Conservation (phyloP, 2,329 filamentous ascomycete species). For the Arachnopeziza araneosa region DNA sequence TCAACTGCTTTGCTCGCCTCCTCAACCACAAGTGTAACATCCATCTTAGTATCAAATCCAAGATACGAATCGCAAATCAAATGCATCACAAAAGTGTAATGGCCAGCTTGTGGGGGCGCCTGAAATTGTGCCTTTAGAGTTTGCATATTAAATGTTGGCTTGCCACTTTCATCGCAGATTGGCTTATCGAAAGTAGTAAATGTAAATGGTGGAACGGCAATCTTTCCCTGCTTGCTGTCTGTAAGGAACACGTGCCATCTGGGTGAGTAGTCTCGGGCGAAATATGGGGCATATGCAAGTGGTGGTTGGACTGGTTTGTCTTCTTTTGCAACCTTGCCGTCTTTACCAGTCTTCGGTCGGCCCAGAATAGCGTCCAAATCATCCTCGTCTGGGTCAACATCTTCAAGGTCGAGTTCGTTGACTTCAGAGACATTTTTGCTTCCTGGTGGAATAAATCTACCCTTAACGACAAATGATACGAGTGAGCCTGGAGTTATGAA, state of each 20-base stretch:
- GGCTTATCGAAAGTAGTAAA: constrained; percentile 90
- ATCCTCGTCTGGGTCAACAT: constrained; percentile 87
- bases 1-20: constrained; percentile 79
- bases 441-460: constrained; percentile 85
- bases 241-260: constrained; percentile 93
- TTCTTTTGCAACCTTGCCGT: constrained; percentile 52
- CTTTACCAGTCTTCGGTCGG: constrained; percentile 62
- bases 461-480: constrained; percentile 92
- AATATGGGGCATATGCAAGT: constrained; percentile 85
- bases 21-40: constrained; percentile 83
- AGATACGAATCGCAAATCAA: constrained; percentile 92
- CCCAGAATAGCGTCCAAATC: constrained; percentile 82
- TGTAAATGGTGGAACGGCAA: constrained; percentile 94
- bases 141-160: constrained; percentile 90
- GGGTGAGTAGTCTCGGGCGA: constrained; percentile 81
- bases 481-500: constrained; percentile 88
- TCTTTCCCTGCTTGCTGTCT: constrained; percentile 89
- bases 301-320: constrained; percentile 69
- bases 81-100: constrained; percentile 93
- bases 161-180: constrained; percentile 71
- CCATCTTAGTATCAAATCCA: constrained; percentile 87
- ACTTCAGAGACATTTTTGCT: constrained; percentile 68
- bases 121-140: constrained; percentile 97
- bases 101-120: constrained; percentile 83
- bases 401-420: constrained; percentile 75